Evolutionary conservation across 345 rosid species (phyloP), one percentile per base, ranked within the genome.

Genomic region (Mallotus nudiflorus): DNA sequence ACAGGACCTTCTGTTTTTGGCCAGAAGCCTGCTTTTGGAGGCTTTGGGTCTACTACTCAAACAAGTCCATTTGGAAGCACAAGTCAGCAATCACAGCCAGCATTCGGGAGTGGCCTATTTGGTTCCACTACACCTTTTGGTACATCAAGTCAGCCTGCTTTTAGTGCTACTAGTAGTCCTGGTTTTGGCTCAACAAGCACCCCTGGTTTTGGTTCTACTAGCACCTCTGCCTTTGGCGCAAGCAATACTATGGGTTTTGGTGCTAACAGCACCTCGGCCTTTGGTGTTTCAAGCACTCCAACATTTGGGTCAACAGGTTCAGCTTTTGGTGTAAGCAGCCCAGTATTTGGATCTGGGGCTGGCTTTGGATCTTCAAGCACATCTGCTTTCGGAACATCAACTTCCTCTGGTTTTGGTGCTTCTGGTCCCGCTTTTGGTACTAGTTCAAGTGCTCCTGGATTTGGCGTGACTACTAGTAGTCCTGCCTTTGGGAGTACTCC

Each of bases 1-100:
- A 37, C 67, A 91, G 97, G 89, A 16, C 71, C 88, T 68, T 85
- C 94, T 75, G 70, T 72, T 22, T 90, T 88, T 67, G 96, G 98
- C 59, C 96, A 92, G 78, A 90, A 89, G 77, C 74, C 91, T 76
- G 80, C 83, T 49, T 91, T 91, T 80, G 96, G 83, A 61, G 85
- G 96, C 70, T 86, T 90, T 79, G 91, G 92, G 44, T 84, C 98
- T 54, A 73, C 84, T 19, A 81, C 86, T 70, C 94, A 81, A 57
- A 28, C 91, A 49, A 85, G 75, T 64, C 88, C 88, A 37, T 91
- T 91, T 45, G 95, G 92, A 75, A 77, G 78, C 77, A 71, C 89
- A 59, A 75, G 75, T 65, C 97, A 76, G 70, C 94, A 81, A 73
- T 82, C 97, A 72, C 94, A 91, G 73, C 84, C 94, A 65, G 91